Conservation (phyloP, 2,329 filamentous ascomycete species). For the Pestalotiopsis sp. region DNA sequence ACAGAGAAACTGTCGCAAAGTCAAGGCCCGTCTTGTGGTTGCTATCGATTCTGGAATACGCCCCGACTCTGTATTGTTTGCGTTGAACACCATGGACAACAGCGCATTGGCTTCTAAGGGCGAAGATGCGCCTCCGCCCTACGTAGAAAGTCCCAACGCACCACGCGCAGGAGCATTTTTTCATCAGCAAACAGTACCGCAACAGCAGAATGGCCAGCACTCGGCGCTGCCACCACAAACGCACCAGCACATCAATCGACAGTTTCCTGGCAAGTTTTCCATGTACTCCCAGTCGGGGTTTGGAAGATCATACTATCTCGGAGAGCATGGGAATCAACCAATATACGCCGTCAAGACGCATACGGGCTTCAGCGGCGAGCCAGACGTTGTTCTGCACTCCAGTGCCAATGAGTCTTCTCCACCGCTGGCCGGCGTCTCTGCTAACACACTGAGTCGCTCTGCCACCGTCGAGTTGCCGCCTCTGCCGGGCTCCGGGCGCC, state of each 20-base stretch:
- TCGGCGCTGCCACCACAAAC: background rate
- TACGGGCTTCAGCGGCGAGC: conserved; percentile 20
- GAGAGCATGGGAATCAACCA: conserved; percentile 20
- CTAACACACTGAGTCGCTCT: background rate
- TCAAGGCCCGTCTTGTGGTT: too few relatives aligned
- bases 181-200: background rate
- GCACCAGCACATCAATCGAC: conserved; percentile 1
- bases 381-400: conserved; percentile 21
- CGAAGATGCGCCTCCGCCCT: conserved; percentile 10
- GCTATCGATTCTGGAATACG: too few relatives aligned
- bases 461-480: conserved; percentile 10
- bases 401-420: conserved; percentile 20
- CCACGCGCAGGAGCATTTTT: too few relatives aligned
- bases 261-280: conserved; percentile 6
- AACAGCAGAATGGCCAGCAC: background rate
- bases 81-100: background rate
- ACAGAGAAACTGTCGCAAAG: too few relatives aligned
- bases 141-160: background rate
- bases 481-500: background rate
- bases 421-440: conserved; percentile 20
- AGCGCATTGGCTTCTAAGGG: background rate
- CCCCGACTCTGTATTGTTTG: background rate
- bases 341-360: conserved; percentile 23
- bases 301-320: conserved; percentile 21
- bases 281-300: background rate